Evolutionary conservation across 495 filamentous ascomycete genomes (phyloP).

Genomic region (Xylaria grammica): DNA sequence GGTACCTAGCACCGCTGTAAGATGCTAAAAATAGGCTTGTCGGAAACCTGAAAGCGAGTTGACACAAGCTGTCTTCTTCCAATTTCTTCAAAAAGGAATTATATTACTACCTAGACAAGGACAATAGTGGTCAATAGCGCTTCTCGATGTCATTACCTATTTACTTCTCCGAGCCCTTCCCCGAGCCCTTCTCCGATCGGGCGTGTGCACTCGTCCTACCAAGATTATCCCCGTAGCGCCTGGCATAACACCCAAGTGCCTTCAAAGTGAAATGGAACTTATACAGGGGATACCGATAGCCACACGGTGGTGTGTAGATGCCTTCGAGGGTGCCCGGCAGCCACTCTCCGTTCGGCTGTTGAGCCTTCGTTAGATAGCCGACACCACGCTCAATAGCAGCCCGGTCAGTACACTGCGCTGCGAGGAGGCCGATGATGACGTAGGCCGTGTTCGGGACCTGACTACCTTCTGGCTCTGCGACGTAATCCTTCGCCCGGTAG

Average conservation of each 20-base stretch:
- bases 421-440: conserved; percentile 72
- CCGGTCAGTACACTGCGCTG: conserved; percentile 70
- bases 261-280: conserved; percentile 81
- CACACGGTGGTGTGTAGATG: conserved; percentile 87
- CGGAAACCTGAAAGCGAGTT: too few relatives aligned
- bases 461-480: conserved; percentile 41
- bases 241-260: background rate
- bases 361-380: conserved; percentile 69
- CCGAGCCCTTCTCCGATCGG: background rate
- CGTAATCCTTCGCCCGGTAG: conserved; percentile 40
- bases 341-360: conserved; percentile 79
- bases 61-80: too few relatives aligned
- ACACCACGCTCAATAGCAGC: conserved; percentile 68
- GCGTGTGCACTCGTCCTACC: background rate
- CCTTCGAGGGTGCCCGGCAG: conserved; percentile 82
- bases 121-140: too few relatives aligned
- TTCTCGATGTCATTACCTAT: too few relatives aligned
- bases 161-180: background rate
- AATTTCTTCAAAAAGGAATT: too few relatives aligned
- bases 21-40: too few relatives aligned
- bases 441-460: conserved; percentile 83
- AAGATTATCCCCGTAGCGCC: conserved; percentile 10
- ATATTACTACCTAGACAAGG: too few relatives aligned
- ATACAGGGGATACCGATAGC: conserved; percentile 91
- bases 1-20: too few relatives aligned